phyloP scores from a whole-genome alignment of 1,284 basidiomycete species.

The Laetiporus sulphureus region DNA sequence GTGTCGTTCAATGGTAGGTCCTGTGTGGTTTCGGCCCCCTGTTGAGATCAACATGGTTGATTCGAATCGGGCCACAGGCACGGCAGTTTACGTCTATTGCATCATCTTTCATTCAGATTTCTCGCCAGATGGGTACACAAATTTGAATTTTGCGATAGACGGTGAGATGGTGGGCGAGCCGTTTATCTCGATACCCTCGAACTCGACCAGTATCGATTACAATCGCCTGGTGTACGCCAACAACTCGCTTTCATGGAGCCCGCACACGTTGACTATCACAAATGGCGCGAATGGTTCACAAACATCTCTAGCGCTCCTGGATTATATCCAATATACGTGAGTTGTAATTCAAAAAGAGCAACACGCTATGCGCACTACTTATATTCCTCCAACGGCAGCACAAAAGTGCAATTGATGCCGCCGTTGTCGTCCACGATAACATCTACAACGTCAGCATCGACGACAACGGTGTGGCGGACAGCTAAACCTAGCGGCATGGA shows the following conservation, averaged over 20 bases:
- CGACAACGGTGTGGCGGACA: neutral
- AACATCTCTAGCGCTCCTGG: slow-evolving; percentile 16
- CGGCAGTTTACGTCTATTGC: slow-evolving; percentile 27
- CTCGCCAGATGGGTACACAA: slow-evolving; percentile 19
- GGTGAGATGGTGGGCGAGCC: slow-evolving; percentile 20
- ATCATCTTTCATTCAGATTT: slow-evolving; percentile 18
- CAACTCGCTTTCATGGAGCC: slow-evolving; percentile 10
- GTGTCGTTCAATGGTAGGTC: slow-evolving; percentile 21
- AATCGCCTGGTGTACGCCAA: slow-evolving; percentile 26
- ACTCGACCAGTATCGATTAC: slow-evolving; percentile 21
- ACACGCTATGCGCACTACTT: no score
- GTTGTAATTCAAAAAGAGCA: no score
- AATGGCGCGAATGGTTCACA: slow-evolving; percentile 10
- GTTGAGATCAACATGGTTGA: slow-evolving; percentile 1
- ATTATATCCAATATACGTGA: slow-evolving; percentile 20
- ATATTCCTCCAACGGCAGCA: no score
- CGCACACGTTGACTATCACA: slow-evolving; percentile 16
- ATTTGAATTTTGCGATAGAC: slow-evolving; percentile 33
- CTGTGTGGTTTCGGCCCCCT: neutral
- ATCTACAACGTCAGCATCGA: no score
- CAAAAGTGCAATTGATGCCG: no score
- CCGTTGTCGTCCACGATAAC: no score
- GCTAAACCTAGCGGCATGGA: neutral
- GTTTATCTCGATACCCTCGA: slow-evolving; percentile 20
- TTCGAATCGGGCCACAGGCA: slow-evolving; percentile 14